Evolutionary conservation across 192 early-diverging fungal species (phyloP), one percentile per base, ranked within the genome.

Genomic region (Coemansia sp.): DNA sequence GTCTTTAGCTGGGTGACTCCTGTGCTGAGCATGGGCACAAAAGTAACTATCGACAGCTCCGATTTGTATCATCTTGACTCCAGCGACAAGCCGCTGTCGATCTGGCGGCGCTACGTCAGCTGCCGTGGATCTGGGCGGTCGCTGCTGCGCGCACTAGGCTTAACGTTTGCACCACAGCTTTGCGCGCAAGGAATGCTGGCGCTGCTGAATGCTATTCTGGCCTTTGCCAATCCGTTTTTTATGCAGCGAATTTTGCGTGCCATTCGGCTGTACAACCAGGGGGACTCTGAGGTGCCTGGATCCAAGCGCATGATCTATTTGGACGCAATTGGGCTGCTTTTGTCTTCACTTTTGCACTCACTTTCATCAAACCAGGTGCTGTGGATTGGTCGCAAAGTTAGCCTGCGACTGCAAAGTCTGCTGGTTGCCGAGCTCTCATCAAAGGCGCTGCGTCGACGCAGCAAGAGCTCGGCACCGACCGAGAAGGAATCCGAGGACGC

Each of bases 391-490:
- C 88, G 89, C 37, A 79, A 83, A 12, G 67, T 91, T 22, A 81
- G 84, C 59, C 69, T 92, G 66, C 85, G 85, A 14, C 65, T 87
- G 58, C 83, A 87, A 37, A 70, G 84, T 5, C 80, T 89, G 50
- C 65, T 89, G 35, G 77, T 88, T 3, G 88, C 84, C 1, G 91
- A 92, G 65, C 79, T 92, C 5, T 88, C 89, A 48, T 73, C 74
- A 22, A 89, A 89, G 73, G 85, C 89, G 0, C 58, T 92, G 9
- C 69, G 75, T 24, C 81, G 89, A 2, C 83, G 85, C 59, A 82
- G 87, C 67, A 75, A 65, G 54, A 84, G 84, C 64, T 11, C 54
- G 8, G 9, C 37, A 23, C 57, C 71, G 21, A 82, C 65, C 32
- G 69, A 76, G 3, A 50, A 60, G 15, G 52, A 58, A 9, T 58